A percentile compares a stretch with the other conserved stretches of the same genome.
phyloP scores from a whole-genome alignment of 2,329 filamentous ascomycete species.

The Cladosporium halotolerans region DNA sequence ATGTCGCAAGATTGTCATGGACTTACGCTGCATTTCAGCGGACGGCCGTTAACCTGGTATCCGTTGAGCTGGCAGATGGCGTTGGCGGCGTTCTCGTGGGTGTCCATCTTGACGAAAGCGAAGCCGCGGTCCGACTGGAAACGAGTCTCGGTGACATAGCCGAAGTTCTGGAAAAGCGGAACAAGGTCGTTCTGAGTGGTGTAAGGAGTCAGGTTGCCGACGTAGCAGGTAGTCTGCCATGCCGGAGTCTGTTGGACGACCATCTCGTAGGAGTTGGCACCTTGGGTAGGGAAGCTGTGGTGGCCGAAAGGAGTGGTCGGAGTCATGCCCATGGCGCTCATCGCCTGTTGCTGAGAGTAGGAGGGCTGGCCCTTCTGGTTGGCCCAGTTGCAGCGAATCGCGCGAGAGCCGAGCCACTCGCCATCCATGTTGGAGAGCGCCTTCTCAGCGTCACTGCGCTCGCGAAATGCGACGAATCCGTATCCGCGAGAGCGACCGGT shows the following conservation, averaged over 20 bases:
- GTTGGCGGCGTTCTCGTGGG: constrained; percentile 95
- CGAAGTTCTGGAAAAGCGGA: constrained; percentile 98
- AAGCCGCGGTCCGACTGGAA: constrained; percentile 98
- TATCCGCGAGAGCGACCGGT: constrained; percentile 95
- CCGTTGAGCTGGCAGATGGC: constrained; percentile 96
- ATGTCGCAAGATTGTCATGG: constrained; percentile 5
- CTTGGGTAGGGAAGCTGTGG: constrained; percentile 86
- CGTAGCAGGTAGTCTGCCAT: constrained; percentile 98
- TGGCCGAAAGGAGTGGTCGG: constrained; percentile 94
- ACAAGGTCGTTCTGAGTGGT: constrained; percentile 94
- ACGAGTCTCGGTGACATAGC: constrained; percentile 91
- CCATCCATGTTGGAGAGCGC: constrained; percentile 96
- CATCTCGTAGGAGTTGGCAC: constrained; percentile 96
- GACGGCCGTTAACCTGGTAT: constrained; percentile 95
- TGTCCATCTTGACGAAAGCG: constrained; percentile 99
- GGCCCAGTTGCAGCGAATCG: constrained; percentile 99
- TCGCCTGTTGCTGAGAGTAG: constrained; percentile 93
- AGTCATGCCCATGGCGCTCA: constrained; percentile 97
- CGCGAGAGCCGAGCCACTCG: constrained; percentile 95
- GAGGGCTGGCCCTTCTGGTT: constrained; percentile 99
- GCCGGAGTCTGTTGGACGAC: constrained; percentile 88
- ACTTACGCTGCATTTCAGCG: constrained; percentile 97
- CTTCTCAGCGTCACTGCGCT: constrained; percentile 89
- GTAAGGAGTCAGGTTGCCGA: constrained; percentile 95
- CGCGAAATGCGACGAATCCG: constrained; percentile 94